Evolutionary conservation across 129 eudicot genomes (phyloP), one percentile per base, ranked within the genome.

Genomic region (Centrapalus pauciflorus): DNA sequence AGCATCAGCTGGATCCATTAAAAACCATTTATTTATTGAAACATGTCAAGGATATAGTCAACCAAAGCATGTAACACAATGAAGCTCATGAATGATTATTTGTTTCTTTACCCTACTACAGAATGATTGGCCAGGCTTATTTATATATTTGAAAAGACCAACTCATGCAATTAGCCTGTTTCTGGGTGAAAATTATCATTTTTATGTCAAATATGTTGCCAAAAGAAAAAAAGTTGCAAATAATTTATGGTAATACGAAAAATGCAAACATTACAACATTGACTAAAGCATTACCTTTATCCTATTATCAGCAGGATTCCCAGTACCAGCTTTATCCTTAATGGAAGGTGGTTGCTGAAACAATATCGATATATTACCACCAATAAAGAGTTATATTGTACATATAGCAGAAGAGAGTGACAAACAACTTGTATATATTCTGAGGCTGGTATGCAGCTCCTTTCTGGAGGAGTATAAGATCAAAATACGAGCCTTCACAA

Each of bases 311-410:
- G 66, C 41, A 50, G 37, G 50, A 61, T 17, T 66, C 66, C 38
- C 69, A 63, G 52, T 29, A 35, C 69, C 50, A 64, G 81, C 63
- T 74, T 80, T 80, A 50, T 37, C 75, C 32, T 76, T 84, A 10
- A 69, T 27, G 43, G 79, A 76, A 73, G 72, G 38, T 64, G 89
- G 85, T 66, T 84, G 76, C 85, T 84, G 85, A 40, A 78, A 74
- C 34, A 77, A 35, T 55, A 59, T 55, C 55, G 19, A 67, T 6
- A 33, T 13, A 61, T 11, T 12, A 48, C 25, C 7, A 10, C 45
- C 34, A 21, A 61, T 28, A 61, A 34, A 14, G 5, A 33, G 17
- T 34, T 20, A 33, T 14, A 35, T 10, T 28, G 40, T 60, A 12
- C 49, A 61, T n/a, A 34, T 4, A 29, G 12, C 54, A 48, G 25